Conservation (phyloP, 2,329 filamentous ascomycete species). For the Fusarium verticillioides region DNA sequence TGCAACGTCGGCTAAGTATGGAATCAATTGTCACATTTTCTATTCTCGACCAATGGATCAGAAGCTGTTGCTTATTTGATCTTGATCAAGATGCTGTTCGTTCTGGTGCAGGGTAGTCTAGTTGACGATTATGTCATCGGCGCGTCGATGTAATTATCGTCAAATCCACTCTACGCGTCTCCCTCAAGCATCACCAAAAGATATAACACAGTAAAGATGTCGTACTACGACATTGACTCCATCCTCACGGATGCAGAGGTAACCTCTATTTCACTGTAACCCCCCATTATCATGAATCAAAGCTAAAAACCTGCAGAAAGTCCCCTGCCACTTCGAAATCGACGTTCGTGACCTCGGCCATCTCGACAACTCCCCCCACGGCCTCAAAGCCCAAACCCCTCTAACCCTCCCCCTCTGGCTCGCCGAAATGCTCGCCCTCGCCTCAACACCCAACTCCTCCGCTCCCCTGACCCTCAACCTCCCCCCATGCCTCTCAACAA, state of each 20-base stretch:
- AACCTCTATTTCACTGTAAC: neutral
- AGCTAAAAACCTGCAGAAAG: slow-evolving; percentile 71
- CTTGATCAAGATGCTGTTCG: neutral
- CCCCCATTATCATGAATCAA: neutral
- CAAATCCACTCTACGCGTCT: slow-evolving; percentile 36
- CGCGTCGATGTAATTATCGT: slow-evolving; percentile 25
- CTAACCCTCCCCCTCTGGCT: slow-evolving; percentile 93
- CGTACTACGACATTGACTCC: slow-evolving; percentile 86
- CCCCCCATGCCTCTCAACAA: slow-evolving; percentile 78
- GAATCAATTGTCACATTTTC: neutral
- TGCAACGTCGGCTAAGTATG: neutral
- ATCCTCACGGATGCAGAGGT: slow-evolving; percentile 89
- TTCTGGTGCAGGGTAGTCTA: slow-evolving; percentile 10
- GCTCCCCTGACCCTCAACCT: slow-evolving; percentile 84
- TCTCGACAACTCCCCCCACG: slow-evolving; percentile 81
- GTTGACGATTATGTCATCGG: slow-evolving; percentile 42
- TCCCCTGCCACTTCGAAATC: slow-evolving; percentile 94
- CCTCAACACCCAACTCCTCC: slow-evolving; percentile 59
- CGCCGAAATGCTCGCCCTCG: slow-evolving; percentile 89
- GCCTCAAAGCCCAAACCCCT: slow-evolving; percentile 83
- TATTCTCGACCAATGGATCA: neutral
- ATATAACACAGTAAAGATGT: slow-evolving; percentile 56
- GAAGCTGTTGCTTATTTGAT: neutral
- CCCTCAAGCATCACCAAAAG: slow-evolving; percentile 14
- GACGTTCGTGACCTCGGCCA: slow-evolving; percentile 89